phyloP scores from a whole-genome alignment of 331 rosid species.

The Arachis monticola region DNA sequence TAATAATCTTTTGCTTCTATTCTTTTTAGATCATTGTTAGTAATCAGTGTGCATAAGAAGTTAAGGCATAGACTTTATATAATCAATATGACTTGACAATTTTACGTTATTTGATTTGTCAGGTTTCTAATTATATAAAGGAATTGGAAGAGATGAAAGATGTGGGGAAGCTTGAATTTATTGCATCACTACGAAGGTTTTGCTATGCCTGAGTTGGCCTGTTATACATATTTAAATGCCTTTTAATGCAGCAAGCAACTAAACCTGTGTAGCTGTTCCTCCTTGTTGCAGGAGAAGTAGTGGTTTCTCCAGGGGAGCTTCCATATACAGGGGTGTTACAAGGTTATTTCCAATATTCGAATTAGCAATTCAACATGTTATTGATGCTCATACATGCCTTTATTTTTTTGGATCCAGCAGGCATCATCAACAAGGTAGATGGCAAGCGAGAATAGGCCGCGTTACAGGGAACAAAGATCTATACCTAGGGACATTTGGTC shows the following conservation, averaged over 20 bases:
- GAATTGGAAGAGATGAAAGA: conserved; percentile 91
- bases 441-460: conserved; percentile 98
- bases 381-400: not conserved
- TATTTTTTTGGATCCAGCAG: conserved; percentile 40
- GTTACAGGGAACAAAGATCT: conserved; percentile 94
- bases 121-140: conserved; percentile 70
- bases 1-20: conserved; percentile 30
- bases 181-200: conserved; percentile 89
- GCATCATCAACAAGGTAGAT: conserved; percentile 94
- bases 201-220: not conserved
- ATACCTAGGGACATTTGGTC: conserved; percentile 87
- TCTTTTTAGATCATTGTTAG: not conserved
- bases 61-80: not conserved
- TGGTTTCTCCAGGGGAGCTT: conserved; percentile 95
- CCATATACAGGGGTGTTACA: conserved; percentile 88
- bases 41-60: not conserved
- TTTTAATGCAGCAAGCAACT: not conserved
- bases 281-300: conserved; percentile 74
- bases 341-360: conserved; percentile 50
- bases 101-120: not conserved
- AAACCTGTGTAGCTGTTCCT: not conserved
- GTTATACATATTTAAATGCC: not conserved
- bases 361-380: conserved; percentile 35
- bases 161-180: conserved; percentile 82
- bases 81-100: not conserved